A percentile compares a stretch with the other conserved stretches of the same genome.
Evolutionary conservation across 768 basidiomycete species (phyloP).

Genomic region (Pulveroboletus ravenelii): DNA sequence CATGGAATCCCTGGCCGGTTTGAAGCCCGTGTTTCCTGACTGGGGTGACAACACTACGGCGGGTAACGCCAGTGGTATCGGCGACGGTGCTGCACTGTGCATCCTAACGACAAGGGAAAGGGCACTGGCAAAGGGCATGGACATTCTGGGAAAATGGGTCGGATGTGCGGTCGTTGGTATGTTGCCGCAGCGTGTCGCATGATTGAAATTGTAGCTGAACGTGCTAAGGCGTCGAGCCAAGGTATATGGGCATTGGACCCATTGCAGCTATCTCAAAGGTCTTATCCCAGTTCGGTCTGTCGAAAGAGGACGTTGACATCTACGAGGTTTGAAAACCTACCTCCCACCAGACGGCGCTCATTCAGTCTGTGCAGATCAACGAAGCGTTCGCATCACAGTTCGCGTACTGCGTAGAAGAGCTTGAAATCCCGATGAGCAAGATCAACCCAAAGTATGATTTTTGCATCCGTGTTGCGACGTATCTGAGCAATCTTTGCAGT

Average conservation of each 20-base stretch:
- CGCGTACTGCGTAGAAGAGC: slow-evolving; percentile 83
- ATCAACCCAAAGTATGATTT: slow-evolving; percentile 76
- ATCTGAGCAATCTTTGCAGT: slow-evolving; percentile 34
- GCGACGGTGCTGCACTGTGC: slow-evolving; percentile 87
- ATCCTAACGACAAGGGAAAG: slow-evolving; percentile 76
- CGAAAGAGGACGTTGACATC: slow-evolving; percentile 69
- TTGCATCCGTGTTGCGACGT: background rate
- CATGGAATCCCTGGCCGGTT: slow-evolving; percentile 62
- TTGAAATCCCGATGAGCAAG: slow-evolving; percentile 70
- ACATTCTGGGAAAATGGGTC: slow-evolving; percentile 81
- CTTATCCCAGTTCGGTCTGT: slow-evolving; percentile 54
- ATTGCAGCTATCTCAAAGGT: slow-evolving; percentile 68
- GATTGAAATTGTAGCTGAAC: slow-evolving; percentile 4
- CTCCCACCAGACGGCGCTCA: background rate
- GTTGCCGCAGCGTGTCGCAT: slow-evolving; percentile 15
- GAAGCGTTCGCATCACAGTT: slow-evolving; percentile 94
- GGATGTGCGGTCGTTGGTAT: slow-evolving; percentile 70
- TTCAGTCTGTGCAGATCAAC: slow-evolving; percentile 52
- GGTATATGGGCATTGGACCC: slow-evolving; percentile 75
- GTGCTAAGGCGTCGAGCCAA: slow-evolving; percentile 62
- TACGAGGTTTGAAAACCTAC: slow-evolving; percentile 52
- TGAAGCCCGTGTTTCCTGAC: slow-evolving; percentile 85
- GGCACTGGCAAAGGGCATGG: slow-evolving; percentile 72
- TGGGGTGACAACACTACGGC: slow-evolving; percentile 72
- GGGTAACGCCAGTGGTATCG: slow-evolving; percentile 84